Evolutionary conservation across 2,329 filamentous ascomycete genomes (phyloP), one percentile per base, ranked within the genome.

Genomic region (Pseudogymnoascus sp.): DNA sequence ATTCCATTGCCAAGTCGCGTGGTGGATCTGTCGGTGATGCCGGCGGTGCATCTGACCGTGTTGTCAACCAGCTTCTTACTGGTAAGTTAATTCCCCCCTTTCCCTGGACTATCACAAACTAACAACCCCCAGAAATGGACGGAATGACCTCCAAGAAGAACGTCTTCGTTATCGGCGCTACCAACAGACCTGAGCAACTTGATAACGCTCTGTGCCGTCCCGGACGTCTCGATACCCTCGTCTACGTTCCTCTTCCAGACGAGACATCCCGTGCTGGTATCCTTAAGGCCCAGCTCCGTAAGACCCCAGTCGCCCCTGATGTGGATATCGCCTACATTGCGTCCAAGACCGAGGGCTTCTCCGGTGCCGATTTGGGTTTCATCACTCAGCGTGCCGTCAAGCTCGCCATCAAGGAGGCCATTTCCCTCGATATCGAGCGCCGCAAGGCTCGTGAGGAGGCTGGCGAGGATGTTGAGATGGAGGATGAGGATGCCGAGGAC

Each of bases 81-180:
- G 91, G 89, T 91, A 84, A 84, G 86, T 80, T 70, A 63, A 28
- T 16, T 11, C 60, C 5, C 3, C 42, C 44, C 62, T 7, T n/a
- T 56, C 18, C n/a, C 38, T 5, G 18, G 35, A 23, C 14, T 62
- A 62, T 71, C 23, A 56, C 60, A 64, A 64, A 70, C 80, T 86
- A 77, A 85, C 71, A 50, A 62, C 10, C 56, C 31, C 21, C 67
- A 89, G 91, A 97, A 85, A 97, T 97, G 93, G 93, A 97, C 70
- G 93, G 93, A 72, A 97, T 97, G 93, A 97, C 93, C 53, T 97
- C 93, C 40, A 99, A 99, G 90, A 99, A 99, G 90, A 99, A 99
- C 76, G 94, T 99, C 68, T 99, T 99, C 79, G 94, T 99, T 69
- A 99, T 99, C 72, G 94, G 94, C 76, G 94, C 94, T 53, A 99